A percentile compares a stretch with the other conserved stretches of the same genome.
These are phyloP conservation scores for Actinidia polygama DNA, from an alignment of 179 eudicot species.

Conservation along the genomic window DNA sequence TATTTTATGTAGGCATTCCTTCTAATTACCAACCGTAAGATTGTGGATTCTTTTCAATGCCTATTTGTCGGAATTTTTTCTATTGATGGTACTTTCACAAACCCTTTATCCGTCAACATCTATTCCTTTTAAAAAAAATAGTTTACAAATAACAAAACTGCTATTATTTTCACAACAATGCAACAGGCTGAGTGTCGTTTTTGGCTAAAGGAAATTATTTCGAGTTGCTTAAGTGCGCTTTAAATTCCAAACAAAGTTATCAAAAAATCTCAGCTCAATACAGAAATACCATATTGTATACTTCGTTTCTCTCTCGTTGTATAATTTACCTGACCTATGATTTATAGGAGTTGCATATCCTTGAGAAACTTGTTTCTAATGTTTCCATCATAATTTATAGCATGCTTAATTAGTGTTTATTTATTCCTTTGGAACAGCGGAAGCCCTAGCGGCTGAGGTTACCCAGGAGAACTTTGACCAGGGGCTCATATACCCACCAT, in stretches of 20 bases:
- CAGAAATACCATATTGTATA: no score
- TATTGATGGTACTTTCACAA: neutral
- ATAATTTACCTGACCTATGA: neutral
- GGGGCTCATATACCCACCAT: constrained; percentile 91
- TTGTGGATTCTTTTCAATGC: neutral
- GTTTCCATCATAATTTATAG: neutral
- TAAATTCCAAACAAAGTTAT: no score
- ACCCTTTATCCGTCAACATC: neutral
- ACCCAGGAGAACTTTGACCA: constrained; percentile 75
- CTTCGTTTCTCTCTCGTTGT: neutral
- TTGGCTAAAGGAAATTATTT: neutral
- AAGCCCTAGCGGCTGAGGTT: constrained; percentile 81
- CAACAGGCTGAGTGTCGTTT: neutral
- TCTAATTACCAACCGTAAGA: neutral
- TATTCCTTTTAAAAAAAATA: neutral
- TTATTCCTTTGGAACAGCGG: constrained; percentile 56
- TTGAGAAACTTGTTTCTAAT: neutral
- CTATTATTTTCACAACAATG: neutral
- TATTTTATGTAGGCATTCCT: neutral
- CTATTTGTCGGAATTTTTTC: neutral
- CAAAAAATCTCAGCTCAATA: no score
- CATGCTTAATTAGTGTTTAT: neutral
- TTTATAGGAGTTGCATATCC: neutral
- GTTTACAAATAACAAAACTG: neutral
- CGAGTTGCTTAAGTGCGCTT: neutral